A percentile compares a stretch with the other conserved stretches of the same genome.
phyloP scores from a whole-genome alignment of 306 rosid genomes.

The Castanea mollissima region DNA sequence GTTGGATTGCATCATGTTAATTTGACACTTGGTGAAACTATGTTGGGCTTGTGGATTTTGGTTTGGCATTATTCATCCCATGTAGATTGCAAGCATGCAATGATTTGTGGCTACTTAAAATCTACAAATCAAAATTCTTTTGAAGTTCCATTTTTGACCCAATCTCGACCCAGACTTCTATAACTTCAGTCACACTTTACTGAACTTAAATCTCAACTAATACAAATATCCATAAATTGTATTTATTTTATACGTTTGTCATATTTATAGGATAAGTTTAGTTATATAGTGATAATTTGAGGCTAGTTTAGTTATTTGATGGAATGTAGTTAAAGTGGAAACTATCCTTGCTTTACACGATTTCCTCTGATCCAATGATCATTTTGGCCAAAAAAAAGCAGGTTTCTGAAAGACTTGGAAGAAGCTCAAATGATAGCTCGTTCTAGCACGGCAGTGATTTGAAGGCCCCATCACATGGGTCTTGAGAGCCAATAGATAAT shows the following conservation, averaged over 20 bases:
- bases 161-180: neutral
- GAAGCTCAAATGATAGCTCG: conserved; percentile 87
- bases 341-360: neutral
- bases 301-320: conserved; percentile 23
- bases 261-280: neutral
- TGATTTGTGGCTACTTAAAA: neutral
- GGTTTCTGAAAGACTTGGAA: conserved; percentile 93
- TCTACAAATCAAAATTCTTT: neutral
- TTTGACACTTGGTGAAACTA: neutral
- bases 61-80: neutral
- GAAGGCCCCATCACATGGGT: conserved; percentile 31
- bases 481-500: conserved; percentile 4
- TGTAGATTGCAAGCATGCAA: neutral
- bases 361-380: conserved; percentile 8
- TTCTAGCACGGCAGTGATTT: conserved; percentile 46
- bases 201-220: neutral
- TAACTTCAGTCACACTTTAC: neutral
- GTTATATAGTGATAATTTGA: conserved; percentile 1
- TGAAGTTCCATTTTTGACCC: neutral
- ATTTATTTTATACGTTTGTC: neutral
- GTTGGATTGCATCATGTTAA: conserved; percentile 2
- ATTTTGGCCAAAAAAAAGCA: conserved; percentile 33
- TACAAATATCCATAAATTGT: neutral
- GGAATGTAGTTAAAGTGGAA: neutral
- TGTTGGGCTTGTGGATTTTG: neutral